Percentiles rank a stretch among this genome's conserved stretches.
Conservation (phyloP, 768 basidiomycete genomes). For the Termitomyces sp. region DNA sequence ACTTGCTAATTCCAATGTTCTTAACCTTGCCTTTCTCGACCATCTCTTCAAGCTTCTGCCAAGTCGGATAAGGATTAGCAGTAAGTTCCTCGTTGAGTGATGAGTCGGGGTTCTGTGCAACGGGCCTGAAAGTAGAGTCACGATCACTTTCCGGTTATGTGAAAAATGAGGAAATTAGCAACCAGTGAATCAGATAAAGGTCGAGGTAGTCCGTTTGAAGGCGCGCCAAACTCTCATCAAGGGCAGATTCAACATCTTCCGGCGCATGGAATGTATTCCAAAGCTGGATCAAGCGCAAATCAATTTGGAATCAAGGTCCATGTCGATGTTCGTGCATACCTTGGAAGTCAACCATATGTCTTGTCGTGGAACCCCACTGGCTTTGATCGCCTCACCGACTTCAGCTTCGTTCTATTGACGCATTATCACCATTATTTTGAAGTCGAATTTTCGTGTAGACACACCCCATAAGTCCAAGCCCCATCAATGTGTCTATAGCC, state of each 20-base stretch:
- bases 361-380: slow-evolving; percentile 54
- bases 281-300: slow-evolving; percentile 32
- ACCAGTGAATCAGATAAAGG: slow-evolving; percentile 81
- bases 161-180: slow-evolving; percentile 1
- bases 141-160: background rate
- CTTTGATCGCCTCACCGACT: slow-evolving; percentile 56
- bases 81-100: slow-evolving; percentile 43
- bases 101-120: slow-evolving; percentile 57
- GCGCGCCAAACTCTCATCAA: slow-evolving; percentile 41
- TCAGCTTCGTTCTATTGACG: slow-evolving; percentile 58
- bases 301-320: background rate
- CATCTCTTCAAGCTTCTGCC: slow-evolving; percentile 75
- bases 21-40: slow-evolving; percentile 71
- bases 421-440: background rate
- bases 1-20: slow-evolving; percentile 87
- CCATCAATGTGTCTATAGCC: slow-evolving; percentile 74
- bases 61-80: slow-evolving; percentile 69
- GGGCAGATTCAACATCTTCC: slow-evolving; percentile 58
- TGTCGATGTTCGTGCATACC: slow-evolving; percentile 14
- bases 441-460: slow-evolving; percentile 11
- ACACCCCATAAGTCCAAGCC: slow-evolving; percentile 63
- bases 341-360: slow-evolving; percentile 69
- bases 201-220: slow-evolving; percentile 22
- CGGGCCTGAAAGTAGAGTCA: slow-evolving; percentile 37
- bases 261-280: slow-evolving; percentile 76